These are phyloP conservation scores for Ephemerocybe angulata DNA, from an alignment of 768 basidiomycete genomes.

Conservation along the genomic window DNA sequence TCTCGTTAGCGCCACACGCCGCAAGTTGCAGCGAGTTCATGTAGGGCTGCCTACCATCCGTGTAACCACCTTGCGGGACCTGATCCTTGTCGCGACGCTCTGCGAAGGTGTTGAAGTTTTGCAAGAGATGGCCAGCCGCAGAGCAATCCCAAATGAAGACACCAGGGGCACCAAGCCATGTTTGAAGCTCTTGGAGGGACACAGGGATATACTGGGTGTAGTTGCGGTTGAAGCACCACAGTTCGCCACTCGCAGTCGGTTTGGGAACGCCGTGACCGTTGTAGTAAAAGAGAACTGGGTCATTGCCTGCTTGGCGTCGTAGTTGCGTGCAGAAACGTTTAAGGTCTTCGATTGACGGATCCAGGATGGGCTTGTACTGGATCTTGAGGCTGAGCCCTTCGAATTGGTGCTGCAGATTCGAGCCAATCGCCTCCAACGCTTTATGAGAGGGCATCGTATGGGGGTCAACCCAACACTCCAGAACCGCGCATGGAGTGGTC, in stretches of 20 bases:
- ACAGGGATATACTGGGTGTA: conserved; percentile 99
- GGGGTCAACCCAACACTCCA: conserved; percentile 98
- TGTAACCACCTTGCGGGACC: conserved; percentile 53
- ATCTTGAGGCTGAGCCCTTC: conserved; percentile 94
- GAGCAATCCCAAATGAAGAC: conserved; percentile 99
- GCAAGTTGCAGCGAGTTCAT: conserved; percentile 91
- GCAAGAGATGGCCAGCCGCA: conserved; percentile 89
- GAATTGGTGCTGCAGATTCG: conserved; percentile 92
- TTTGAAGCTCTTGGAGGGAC: conserved; percentile 88
- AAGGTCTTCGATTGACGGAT: conserved; percentile 92
- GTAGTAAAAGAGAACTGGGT: conserved; percentile 94
- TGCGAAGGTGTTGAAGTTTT: conserved; percentile 83
- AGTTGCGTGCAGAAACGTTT: conserved; percentile 80
- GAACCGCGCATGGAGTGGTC: conserved; percentile 89
- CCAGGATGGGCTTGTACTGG: conserved; percentile 89
- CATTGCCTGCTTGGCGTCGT: conserved; percentile 87
- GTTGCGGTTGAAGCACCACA: conserved; percentile 97
- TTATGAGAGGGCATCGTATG: conserved; percentile 88
- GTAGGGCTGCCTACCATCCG: conserved; percentile 64
- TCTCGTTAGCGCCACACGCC: conserved; percentile 88
- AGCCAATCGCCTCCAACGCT: conserved; percentile 90
- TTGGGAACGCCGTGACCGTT: conserved; percentile 98
- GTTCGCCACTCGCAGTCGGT: conserved; percentile 90
- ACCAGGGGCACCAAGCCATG: conserved; percentile 90
- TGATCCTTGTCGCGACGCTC: conserved; percentile 70